phyloP scores from a whole-genome alignment of 2,329 filamentous ascomycete species.

The Diaporthe citriasiana region DNA sequence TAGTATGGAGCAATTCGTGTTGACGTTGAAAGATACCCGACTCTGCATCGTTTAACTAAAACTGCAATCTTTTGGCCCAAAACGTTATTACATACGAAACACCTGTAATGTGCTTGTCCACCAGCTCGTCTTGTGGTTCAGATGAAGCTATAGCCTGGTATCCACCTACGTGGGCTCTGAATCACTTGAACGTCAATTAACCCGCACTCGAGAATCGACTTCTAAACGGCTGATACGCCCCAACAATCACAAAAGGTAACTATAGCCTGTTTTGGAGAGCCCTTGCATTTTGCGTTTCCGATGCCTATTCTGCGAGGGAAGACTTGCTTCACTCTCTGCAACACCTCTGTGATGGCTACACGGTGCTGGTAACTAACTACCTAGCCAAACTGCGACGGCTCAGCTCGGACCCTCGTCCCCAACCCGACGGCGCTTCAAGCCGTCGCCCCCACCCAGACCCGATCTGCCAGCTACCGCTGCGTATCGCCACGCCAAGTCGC shows the following conservation, averaged over 20 bases:
- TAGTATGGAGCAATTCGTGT: not conserved
- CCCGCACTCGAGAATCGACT: not conserved
- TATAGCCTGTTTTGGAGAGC: not conserved
- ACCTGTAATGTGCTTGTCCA: not conserved
- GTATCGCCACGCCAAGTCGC: constrained; percentile 11
- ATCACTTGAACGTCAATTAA: not conserved
- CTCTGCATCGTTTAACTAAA: not conserved
- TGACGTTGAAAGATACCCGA: constrained; percentile 17
- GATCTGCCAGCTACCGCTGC: constrained; percentile 11
- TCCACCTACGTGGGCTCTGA: not conserved
- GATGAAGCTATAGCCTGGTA: not conserved
- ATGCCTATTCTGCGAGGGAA: not conserved
- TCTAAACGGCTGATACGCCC: not conserved
- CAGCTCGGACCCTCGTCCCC: constrained; percentile 17
- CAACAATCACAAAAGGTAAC: not conserved
- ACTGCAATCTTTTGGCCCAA: not conserved
- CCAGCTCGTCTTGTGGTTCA: not conserved
- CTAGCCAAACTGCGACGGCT: not conserved
- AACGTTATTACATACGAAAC: not conserved
- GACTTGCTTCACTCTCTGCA: not conserved
- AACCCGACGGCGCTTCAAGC: constrained; percentile 1
- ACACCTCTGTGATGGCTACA: not conserved
- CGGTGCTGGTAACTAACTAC: not conserved
- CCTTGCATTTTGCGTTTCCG: not conserved
- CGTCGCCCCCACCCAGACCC: not conserved